Percentiles rank a stretch among this genome's conserved stretches.
Conservation (phyloP, 2,329 filamentous ascomycete species). For the Myriosclerotinia curreyana region DNA sequence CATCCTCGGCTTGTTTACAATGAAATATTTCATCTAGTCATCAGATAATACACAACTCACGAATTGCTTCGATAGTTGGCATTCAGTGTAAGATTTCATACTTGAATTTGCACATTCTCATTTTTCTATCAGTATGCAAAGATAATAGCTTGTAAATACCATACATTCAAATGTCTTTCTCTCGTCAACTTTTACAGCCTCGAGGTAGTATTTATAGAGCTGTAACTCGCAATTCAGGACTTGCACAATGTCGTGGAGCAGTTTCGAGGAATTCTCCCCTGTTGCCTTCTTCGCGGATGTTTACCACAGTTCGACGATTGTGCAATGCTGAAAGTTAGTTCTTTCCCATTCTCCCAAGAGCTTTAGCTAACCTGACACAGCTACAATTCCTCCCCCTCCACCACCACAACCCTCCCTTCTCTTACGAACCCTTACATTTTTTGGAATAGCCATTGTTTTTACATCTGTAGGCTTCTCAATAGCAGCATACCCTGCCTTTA, state of each 20-base stretch:
- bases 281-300: neutral
- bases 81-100: neutral
- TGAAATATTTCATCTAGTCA: neutral
- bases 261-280: neutral
- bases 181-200: conserved; percentile 11
- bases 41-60: neutral
- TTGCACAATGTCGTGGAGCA: neutral
- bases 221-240: neutral
- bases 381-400: neutral
- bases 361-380: neutral
- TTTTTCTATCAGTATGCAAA: conserved; percentile 10
- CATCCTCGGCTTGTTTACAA: neutral
- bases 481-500: conserved; percentile 51
- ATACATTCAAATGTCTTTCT: conserved; percentile 13
- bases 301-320: conserved; percentile 1
- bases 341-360: too few relatives aligned
- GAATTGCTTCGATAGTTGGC: neutral
- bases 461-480: conserved; percentile 54
- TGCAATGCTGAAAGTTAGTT: conserved; percentile 8
- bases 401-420: conserved; percentile 42
- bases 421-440: conserved; percentile 46
- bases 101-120: neutral
- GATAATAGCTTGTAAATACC: conserved; percentile 1
- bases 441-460: conserved; percentile 49
- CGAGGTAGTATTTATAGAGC: conserved; percentile 7